Evolutionary conservation across 805 yeast species (phyloP).

Genomic region (Yamadazyma olivae): DNA sequence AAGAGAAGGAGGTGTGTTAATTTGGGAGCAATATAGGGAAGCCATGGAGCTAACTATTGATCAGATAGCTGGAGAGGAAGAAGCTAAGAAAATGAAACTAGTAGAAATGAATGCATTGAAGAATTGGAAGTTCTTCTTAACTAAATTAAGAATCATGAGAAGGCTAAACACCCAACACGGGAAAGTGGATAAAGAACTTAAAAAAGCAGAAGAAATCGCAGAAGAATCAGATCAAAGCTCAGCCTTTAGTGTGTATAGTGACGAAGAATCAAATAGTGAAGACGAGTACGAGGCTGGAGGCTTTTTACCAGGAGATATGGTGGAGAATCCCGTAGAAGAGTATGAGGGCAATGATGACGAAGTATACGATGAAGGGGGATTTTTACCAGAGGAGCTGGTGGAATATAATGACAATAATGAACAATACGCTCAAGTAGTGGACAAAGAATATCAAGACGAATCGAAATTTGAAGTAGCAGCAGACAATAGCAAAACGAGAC

Average conservation of each 20-base stretch:
- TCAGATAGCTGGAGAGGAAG: slow-evolving; percentile 47
- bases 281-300: slow-evolving; percentile 13
- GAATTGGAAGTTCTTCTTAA: slow-evolving; percentile 52
- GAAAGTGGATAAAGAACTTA: slow-evolving; percentile 17
- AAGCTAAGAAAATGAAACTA: slow-evolving; percentile 39
- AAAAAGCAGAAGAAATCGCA: slow-evolving; percentile 1
- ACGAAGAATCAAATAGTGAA: slow-evolving; percentile 6
- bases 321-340: background rate
- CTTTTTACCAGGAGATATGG: slow-evolving; percentile 8
- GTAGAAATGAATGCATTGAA: slow-evolving; percentile 49
- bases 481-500: too few relatives aligned
- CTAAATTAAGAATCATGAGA: slow-evolving; percentile 45
- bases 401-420: too few relatives aligned
- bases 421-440: too few relatives aligned
- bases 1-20: slow-evolving; percentile 70
- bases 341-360: slow-evolving; percentile 3
- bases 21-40: slow-evolving; percentile 57
- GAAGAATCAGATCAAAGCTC: slow-evolving; percentile 3
- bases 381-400: too few relatives aligned
- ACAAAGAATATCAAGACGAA: too few relatives aligned
- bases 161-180: slow-evolving; percentile 53
- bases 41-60: slow-evolving; percentile 55
- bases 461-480: too few relatives aligned
- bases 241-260: slow-evolving; percentile 9
- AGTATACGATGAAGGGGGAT: slow-evolving; percentile 8